phyloP scores from a whole-genome alignment of 139 green algal species.

The Chlamydomonas incerta region DNA sequence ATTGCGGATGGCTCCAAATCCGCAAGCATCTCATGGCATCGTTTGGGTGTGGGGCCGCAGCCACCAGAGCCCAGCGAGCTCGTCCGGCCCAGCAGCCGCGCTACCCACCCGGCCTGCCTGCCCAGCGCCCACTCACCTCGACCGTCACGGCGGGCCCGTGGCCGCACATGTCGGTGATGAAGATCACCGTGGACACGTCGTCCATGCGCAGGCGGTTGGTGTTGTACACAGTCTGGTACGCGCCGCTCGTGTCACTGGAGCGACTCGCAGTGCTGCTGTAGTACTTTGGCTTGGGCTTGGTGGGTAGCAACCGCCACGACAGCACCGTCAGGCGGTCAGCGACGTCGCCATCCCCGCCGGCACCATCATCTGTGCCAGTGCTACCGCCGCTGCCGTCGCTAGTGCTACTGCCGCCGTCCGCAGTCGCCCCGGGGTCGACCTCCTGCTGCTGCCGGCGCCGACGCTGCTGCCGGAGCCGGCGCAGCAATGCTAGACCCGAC shows the following conservation, averaged over 20 bases:
- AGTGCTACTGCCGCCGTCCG: neutral
- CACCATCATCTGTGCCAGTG: neutral
- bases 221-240: conserved; percentile 3
- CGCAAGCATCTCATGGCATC: no score
- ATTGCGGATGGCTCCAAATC: no score
- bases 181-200: conserved; percentile 37
- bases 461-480: neutral
- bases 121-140: neutral
- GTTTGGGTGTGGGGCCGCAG: no score
- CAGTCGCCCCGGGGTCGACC: neutral
- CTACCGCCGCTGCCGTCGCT: no score
- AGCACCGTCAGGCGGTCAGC: neutral
- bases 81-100: no score
- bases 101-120: no score
- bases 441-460: neutral
- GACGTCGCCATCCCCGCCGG: no score
- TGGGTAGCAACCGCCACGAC: neutral
- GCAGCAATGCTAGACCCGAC: no score
- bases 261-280: neutral
- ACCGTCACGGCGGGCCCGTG: neutral
- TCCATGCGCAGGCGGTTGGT: conserved; percentile 8
- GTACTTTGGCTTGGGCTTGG: neutral
- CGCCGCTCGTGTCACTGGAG: neutral
- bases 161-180: conserved; percentile 26
- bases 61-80: no score